Base-by-base conservation (phyloP, 768 basidiomycete species). In the Gautieria morchelliformis region DNA sequence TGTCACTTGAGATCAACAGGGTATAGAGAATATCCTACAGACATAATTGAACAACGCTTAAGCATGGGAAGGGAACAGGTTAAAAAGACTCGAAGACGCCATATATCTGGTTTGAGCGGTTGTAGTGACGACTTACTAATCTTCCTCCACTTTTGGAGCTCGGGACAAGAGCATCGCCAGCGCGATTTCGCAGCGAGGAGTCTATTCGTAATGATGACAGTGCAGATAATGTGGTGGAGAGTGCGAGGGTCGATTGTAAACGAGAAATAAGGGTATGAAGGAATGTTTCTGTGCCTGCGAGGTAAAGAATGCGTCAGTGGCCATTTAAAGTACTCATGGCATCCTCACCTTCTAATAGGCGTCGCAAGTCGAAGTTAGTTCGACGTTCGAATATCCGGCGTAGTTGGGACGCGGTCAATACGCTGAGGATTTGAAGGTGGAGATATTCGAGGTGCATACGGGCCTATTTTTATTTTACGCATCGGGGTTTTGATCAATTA, bases 381-480 rank as follows among this genome's bases (percentile, higher is more conserved):
- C 93, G 79, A 58, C 87, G 76, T 66, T 93, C 85, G 63, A 99
- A 98, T 64, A 95, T 87, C 33, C 83, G 77, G 32, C 82, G 80
- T 3, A 99, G 75, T 68, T 97, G 93, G 4, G 84, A 75, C 1
- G 83, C 87, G 2, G 93, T 90, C 47, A 96, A 84, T 37, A 96
- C 83, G 62, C 90, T 93, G 30, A 97, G 70, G 56, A 98, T 89
- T 70, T 96, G 94, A 2, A 97, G 75, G 68, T 99, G 89, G 8
- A 98, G 75, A 70, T 96, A 96, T 69, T 98, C 95, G 59, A 99
- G 80, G 74, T 98, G 96, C 20, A 83, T 80, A 56, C 95, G 81
- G 62, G 88, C 86, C 95, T 98, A 37, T 10, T 56, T 80, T 84
- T 85, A 73, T 76, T 72, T 67, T 75, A 69, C 58, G 64, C 20